Evolutionary conservation across 495 filamentous ascomycete species (phyloP).

Genomic region (Talaromyces borbonicus): DNA sequence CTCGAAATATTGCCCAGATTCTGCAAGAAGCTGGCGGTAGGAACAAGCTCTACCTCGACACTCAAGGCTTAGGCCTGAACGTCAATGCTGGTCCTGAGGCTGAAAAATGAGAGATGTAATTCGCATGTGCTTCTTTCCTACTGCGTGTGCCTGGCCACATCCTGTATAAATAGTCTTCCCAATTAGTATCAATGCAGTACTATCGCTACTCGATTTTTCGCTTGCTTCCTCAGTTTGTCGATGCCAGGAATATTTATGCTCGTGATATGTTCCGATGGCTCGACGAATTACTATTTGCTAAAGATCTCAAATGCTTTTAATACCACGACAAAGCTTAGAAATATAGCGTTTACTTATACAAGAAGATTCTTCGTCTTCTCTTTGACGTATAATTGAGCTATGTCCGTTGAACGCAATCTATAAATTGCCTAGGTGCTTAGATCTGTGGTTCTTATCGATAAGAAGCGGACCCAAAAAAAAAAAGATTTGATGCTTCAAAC

Average conservation of each 20-base stretch:
- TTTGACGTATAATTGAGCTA: too few species aligned
- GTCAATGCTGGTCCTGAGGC: constrained; percentile 46
- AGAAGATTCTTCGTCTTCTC: too few species aligned
- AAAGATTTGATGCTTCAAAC: background rate
- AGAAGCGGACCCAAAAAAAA: background rate
- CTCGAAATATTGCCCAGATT: constrained; percentile 71
- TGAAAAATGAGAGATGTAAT: constrained; percentile 7
- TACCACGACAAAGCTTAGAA: too few species aligned
- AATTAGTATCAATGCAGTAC: constrained; percentile 7
- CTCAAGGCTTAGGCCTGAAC: constrained; percentile 82
- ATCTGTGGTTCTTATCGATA: background rate
- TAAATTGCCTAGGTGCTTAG: too few species aligned
- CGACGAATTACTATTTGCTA: too few species aligned
- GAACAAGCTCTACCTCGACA: constrained; percentile 92
- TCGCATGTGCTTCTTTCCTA: background rate
- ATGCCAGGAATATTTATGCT: too few species aligned
- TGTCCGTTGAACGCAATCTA: too few species aligned
- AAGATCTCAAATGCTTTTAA: too few species aligned
- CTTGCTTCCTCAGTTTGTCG: background rate
- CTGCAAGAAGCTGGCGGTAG: constrained; percentile 75
- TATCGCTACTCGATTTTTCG: constrained; percentile 8
- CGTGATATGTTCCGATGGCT: too few species aligned
- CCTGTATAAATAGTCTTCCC: constrained; percentile 7
- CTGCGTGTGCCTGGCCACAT: background rate
- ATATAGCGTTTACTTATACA: too few species aligned